Conservation (phyloP, 2,329 filamentous ascomycete genomes). For the Trichoderma pleuroti region DNA sequence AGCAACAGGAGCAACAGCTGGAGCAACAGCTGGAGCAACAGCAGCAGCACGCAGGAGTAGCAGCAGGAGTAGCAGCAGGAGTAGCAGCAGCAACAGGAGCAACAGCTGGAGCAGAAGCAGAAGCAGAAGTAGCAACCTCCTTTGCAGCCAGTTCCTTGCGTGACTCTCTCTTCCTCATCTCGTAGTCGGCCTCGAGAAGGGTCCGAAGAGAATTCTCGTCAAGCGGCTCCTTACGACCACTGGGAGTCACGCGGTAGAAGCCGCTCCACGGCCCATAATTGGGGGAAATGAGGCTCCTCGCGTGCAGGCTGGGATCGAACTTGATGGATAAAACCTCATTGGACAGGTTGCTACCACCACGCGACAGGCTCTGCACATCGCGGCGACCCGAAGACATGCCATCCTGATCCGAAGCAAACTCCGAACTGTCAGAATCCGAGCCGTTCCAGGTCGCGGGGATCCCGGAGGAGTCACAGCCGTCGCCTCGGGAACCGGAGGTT, state of each 20-base stretch:
- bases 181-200: background rate
- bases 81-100: background rate
- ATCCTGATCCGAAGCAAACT: background rate
- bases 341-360: background rate
- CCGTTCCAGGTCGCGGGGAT: background rate
- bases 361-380: background rate
- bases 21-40: background rate
- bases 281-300: background rate
- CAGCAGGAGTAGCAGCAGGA: no score
- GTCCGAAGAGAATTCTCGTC: background rate
- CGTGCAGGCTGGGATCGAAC: background rate
- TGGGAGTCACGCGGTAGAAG: background rate
- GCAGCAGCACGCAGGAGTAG: background rate
- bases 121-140: background rate
- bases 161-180: background rate
- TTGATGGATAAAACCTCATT: background rate
- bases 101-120: background rate
- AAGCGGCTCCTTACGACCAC: background rate
- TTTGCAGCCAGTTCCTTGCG: background rate
- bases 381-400: background rate
- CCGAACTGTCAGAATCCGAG: background rate
- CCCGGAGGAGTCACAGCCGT: background rate
- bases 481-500: background rate
- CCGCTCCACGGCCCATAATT: background rate
- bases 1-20: no score